These are phyloP conservation scores for Stromatinia cepivora DNA, from an alignment of 2,329 filamentous ascomycete genomes.

Conservation along the genomic window DNA sequence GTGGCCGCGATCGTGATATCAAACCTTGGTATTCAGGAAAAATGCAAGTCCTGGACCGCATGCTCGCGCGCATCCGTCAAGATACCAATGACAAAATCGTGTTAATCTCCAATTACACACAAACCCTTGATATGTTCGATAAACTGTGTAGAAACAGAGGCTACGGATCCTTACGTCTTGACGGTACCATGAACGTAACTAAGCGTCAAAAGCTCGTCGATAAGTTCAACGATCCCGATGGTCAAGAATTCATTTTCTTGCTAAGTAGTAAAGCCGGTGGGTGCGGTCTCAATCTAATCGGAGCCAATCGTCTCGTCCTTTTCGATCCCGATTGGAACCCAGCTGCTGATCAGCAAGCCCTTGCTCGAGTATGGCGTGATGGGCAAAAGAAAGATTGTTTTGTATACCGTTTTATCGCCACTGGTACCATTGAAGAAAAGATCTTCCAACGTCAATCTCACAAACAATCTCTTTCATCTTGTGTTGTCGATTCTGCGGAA, in stretches of 20 bases:
- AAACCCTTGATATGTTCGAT: constrained; percentile 93
- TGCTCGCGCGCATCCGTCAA: constrained; percentile 91
- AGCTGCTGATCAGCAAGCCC: constrained; percentile 92
- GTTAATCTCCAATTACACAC: constrained; percentile 96
- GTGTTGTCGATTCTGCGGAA: constrained; percentile 93
- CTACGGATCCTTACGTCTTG: constrained; percentile 85
- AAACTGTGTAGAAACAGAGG: constrained; percentile 79
- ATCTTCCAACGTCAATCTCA: constrained; percentile 98
- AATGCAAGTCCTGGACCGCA: constrained; percentile 96
- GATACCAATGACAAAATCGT: constrained; percentile 99
- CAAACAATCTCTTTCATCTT: constrained; percentile 94
- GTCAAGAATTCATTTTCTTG: constrained; percentile 90
- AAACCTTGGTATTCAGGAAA: constrained; percentile 97
- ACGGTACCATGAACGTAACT: constrained; percentile 96
- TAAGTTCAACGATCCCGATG: constrained; percentile 92
- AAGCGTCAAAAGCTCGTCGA: constrained; percentile 97
- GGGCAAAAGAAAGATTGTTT: constrained; percentile 99
- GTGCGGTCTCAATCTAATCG: constrained; percentile 93
- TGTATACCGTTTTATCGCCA: constrained; percentile 98
- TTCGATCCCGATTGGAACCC: constrained; percentile 99
- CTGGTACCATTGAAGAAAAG: constrained; percentile 97
- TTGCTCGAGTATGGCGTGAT: constrained; percentile 97
- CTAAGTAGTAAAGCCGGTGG: constrained; percentile 95
- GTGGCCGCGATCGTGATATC: constrained; percentile 87
- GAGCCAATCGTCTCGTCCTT: constrained; percentile 88